phyloP scores from a whole-genome alignment of 192 early-diverging fungal species.

The Coemansia sp. region DNA sequence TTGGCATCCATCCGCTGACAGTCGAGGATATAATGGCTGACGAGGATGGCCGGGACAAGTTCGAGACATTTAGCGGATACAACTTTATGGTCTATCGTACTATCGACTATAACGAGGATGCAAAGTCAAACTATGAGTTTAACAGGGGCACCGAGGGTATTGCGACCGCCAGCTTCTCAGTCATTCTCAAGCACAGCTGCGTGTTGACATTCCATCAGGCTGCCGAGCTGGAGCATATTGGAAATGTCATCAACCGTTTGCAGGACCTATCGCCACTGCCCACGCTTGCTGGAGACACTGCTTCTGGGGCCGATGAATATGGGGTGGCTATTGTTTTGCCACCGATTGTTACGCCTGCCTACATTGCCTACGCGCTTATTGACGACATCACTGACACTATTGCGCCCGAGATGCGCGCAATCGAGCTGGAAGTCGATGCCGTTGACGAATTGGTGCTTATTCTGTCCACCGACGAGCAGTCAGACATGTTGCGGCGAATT shows the following conservation, averaged over 20 bases:
- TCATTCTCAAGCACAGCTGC: conserved; percentile 36
- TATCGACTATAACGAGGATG: conserved; percentile 64
- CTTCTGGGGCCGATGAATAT: background rate
- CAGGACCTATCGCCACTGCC: conserved; percentile 15
- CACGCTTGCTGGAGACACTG: background rate
- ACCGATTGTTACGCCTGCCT: conserved; percentile 27
- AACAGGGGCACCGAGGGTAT: conserved; percentile 62
- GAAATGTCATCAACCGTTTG: conserved; percentile 55
- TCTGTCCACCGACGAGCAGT: conserved; percentile 84
- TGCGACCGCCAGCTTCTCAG: conserved; percentile 59
- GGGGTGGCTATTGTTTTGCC: background rate
- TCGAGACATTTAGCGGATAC: conserved; percentile 81
- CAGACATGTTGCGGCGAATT: conserved; percentile 75
- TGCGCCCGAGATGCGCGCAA: conserved; percentile 77
- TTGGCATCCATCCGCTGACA: conserved; percentile 77
- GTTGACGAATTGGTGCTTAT: conserved; percentile 96
- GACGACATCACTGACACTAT: conserved; percentile 95
- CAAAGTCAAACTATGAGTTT: conserved; percentile 46
- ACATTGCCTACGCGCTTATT: conserved; percentile 81
- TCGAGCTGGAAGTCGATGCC: conserved; percentile 93
- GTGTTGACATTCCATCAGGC: conserved; percentile 55
- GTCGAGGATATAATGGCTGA: conserved; percentile 87
- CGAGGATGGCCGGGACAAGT: conserved; percentile 92
- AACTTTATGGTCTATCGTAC: conserved; percentile 85
- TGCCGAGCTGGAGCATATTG: conserved; percentile 57